Conservation (phyloP, 1,284 basidiomycete species). For the Cerioporus squamosus region DNA sequence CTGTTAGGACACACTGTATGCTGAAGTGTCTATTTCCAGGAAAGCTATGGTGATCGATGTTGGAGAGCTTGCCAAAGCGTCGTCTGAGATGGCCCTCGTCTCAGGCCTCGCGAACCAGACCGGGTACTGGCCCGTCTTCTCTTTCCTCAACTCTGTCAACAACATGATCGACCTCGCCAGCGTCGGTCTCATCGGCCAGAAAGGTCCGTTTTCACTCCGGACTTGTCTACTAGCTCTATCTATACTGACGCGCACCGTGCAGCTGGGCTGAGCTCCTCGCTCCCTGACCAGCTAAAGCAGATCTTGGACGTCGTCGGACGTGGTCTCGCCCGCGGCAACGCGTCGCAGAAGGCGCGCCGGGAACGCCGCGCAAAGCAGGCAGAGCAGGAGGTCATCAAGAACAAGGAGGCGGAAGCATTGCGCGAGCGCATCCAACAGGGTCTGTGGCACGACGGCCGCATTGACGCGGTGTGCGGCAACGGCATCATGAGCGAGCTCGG, state of each 20-base stretch:
- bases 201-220: slow-evolving; percentile 54
- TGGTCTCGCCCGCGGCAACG: slow-evolving; percentile 71
- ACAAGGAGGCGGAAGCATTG: slow-evolving; percentile 41
- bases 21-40: slow-evolving; percentile 41
- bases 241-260: not conserved
- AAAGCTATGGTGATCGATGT: slow-evolving; percentile 84
- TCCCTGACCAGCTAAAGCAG: slow-evolving; percentile 86
- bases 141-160: slow-evolving; percentile 85
- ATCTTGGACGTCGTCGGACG: slow-evolving; percentile 82
- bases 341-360: slow-evolving; percentile 51
- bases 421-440: slow-evolving; percentile 58
- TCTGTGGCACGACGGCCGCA: slow-evolving; percentile 79
- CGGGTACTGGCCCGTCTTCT: slow-evolving; percentile 92
- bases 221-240: not conserved
- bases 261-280: slow-evolving; percentile 87
- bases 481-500: slow-evolving; percentile 86
- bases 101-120: slow-evolving; percentile 78
- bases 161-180: slow-evolving; percentile 92
- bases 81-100: slow-evolving; percentile 76
- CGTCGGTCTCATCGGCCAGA: slow-evolving; percentile 93
- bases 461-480: slow-evolving; percentile 83
- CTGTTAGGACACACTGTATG: not conserved
- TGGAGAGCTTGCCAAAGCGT: slow-evolving; percentile 71
- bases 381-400: slow-evolving; percentile 34
- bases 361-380: slow-evolving; percentile 43